Conservation (phyloP, 192 early-diverging fungal species). For the Chytriomyces sp. region DNA sequence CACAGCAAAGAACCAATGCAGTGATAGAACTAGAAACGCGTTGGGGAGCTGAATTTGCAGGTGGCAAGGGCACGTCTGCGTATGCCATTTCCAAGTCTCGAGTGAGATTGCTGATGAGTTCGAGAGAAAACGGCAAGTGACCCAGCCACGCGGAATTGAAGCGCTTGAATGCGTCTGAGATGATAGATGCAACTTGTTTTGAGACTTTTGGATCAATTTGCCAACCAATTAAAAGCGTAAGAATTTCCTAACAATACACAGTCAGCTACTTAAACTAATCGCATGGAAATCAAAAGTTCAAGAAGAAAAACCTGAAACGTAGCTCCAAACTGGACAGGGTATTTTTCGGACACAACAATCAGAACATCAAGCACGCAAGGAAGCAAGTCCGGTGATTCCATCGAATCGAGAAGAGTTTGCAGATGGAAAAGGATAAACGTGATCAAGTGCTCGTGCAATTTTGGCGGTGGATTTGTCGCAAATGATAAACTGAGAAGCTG, state of each 20-base stretch:
- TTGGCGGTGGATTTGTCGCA: not conserved
- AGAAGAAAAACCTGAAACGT: constrained; percentile 38
- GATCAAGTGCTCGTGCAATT: constrained; percentile 22
- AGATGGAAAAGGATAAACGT: constrained; percentile 30
- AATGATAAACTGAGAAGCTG: not conserved
- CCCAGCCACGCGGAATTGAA: constrained; percentile 54
- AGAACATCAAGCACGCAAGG: constrained; percentile 47
- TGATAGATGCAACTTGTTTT: constrained; percentile 42
- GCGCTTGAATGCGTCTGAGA: constrained; percentile 54
- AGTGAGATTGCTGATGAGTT: constrained; percentile 59
- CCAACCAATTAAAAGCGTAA: constrained; percentile 77
- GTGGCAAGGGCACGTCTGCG: not conserved
- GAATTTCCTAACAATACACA: constrained; percentile 42
- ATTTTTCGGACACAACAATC: constrained; percentile 36
- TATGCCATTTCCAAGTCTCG: constrained; percentile 52
- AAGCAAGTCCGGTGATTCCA: constrained; percentile 40
- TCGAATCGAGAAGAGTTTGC: constrained; percentile 46
- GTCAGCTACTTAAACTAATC: not conserved
- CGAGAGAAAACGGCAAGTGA: constrained; percentile 53
- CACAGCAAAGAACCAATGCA: not conserved
- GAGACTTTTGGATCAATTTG: constrained; percentile 60
- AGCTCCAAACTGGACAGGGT: constrained; percentile 36
- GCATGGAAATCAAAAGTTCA: not conserved
- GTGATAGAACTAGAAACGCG: not conserved
- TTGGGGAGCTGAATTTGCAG: not conserved